Evolutionary conservation across 306 rosid species (phyloP).

Genomic region (Rubus parviflorus): DNA sequence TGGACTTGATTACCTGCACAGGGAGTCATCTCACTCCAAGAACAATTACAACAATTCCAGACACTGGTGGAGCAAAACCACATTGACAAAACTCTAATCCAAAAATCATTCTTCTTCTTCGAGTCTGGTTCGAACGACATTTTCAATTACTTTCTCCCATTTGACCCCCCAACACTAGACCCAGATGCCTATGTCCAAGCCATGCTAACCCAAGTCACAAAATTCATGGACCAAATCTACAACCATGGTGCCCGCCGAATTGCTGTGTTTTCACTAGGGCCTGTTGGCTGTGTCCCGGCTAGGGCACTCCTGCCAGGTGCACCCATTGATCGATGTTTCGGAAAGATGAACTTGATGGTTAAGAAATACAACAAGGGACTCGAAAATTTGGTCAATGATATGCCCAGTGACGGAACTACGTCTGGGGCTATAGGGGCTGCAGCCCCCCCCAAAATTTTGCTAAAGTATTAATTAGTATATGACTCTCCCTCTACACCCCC

Average conservation of each 20-base stretch:
- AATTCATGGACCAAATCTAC: constrained; percentile 24
- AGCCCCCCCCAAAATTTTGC: too few relatives aligned
- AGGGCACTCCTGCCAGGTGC: constrained; percentile 29
- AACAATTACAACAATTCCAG: constrained; percentile 36
- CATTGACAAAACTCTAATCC: constrained; percentile 22
- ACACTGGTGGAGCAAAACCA: constrained; percentile 27
- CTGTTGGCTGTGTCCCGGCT: constrained; percentile 41
- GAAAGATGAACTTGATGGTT: constrained; percentile 30
- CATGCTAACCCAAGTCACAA: constrained; percentile 30
- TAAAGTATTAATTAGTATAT: too few relatives aligned
- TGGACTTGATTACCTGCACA: neutral
- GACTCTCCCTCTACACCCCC: too few relatives aligned
- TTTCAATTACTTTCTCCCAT: constrained; percentile 29
- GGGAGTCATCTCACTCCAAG: constrained; percentile 32
- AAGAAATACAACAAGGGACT: constrained; percentile 36
- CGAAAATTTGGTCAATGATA: constrained; percentile 17
- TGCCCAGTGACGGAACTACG: too few relatives aligned
- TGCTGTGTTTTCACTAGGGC: constrained; percentile 35
- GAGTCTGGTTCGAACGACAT: constrained; percentile 48
- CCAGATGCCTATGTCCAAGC: constrained; percentile 28
- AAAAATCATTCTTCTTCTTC: constrained; percentile 35
- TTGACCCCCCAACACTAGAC: neutral
- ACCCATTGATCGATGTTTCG: constrained; percentile 27
- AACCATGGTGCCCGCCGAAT: constrained; percentile 30
- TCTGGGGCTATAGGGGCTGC: too few relatives aligned